Conservation (phyloP, 169 alveolate species). For the Eimeria mitis region DNA sequence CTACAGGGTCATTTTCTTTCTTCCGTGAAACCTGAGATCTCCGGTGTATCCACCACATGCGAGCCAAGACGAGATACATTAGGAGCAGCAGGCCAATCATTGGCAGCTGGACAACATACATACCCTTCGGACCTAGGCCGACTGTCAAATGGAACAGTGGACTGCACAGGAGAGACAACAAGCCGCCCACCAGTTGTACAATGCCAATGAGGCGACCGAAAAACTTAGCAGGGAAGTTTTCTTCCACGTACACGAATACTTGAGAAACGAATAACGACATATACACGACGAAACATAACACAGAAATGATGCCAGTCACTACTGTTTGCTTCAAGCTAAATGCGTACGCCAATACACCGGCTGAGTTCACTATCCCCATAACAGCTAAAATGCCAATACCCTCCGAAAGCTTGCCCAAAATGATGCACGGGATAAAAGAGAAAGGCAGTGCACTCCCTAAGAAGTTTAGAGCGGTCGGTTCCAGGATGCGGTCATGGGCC, state of each 20-base stretch:
- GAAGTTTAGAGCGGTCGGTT: conserved; percentile 1
- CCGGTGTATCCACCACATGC: conserved; percentile 55
- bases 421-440: conserved; percentile 80
- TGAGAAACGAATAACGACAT: conserved; percentile 86
- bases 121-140: conserved; percentile 23
- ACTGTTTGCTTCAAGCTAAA: conserved; percentile 78
- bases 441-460: conserved; percentile 67
- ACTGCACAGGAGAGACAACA: conserved; percentile 84
- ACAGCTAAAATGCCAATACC: conserved; percentile 66
- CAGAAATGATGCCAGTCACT: conserved; percentile 82
- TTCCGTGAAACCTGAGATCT: not conserved
- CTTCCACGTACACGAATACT: conserved; percentile 84
- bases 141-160: conserved; percentile 79
- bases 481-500: conserved; percentile 70
- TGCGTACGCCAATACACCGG: conserved; percentile 84
- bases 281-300: conserved; percentile 82
- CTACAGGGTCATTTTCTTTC: not conserved
- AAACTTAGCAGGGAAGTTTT: conserved; percentile 83
- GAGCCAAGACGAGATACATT: conserved; percentile 15
- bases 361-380: conserved; percentile 82
- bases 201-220: conserved; percentile 87
- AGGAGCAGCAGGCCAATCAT: conserved; percentile 44
- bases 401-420: conserved; percentile 81
- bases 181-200: conserved; percentile 85
- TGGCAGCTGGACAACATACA: conserved; percentile 44